These are phyloP conservation scores for Podaxis sp. DNA, from an alignment of 768 basidiomycete genomes.

Conservation along the genomic window DNA sequence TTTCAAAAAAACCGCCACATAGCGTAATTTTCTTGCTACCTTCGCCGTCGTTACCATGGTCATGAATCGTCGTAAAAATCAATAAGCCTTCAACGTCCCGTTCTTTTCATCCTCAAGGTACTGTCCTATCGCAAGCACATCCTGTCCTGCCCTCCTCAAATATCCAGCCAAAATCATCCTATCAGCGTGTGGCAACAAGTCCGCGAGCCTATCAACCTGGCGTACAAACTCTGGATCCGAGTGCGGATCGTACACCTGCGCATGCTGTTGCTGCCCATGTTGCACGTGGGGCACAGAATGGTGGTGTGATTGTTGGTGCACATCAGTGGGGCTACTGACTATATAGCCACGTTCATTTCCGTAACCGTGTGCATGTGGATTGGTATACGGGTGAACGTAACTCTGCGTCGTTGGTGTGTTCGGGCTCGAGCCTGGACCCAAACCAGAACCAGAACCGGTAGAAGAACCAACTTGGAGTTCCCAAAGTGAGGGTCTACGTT, in stretches of 20 bases:
- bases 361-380: background rate
- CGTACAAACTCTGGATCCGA: constrained; percentile 56
- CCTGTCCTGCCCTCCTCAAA: constrained; percentile 71
- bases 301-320: background rate
- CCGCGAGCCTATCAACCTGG: constrained; percentile 71
- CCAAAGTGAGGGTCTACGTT: constrained; percentile 40
- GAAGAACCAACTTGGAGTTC: constrained; percentile 21
- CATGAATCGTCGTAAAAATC: constrained; percentile 21
- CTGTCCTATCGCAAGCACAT: constrained; percentile 83
- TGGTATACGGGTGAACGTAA: constrained; percentile 12
- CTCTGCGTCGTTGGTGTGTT: background rate
- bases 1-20: background rate
- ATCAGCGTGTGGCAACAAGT: constrained; percentile 74
- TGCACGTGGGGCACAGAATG: background rate
- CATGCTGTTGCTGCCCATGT: background rate
- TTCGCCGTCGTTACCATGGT: background rate
- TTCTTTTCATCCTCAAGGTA: constrained; percentile 85
- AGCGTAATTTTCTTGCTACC: background rate
- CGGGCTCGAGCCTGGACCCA: background rate
- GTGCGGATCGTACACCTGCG: constrained; percentile 29
- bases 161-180: constrained; percentile 67
- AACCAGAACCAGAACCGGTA: background rate
- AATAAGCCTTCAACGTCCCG: constrained; percentile 45
- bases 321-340: background rate
- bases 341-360: background rate